These are phyloP conservation scores for Heliosperma pusillum DNA, from an alignment of 148 eudicot genomes.

Conservation along the genomic window DNA sequence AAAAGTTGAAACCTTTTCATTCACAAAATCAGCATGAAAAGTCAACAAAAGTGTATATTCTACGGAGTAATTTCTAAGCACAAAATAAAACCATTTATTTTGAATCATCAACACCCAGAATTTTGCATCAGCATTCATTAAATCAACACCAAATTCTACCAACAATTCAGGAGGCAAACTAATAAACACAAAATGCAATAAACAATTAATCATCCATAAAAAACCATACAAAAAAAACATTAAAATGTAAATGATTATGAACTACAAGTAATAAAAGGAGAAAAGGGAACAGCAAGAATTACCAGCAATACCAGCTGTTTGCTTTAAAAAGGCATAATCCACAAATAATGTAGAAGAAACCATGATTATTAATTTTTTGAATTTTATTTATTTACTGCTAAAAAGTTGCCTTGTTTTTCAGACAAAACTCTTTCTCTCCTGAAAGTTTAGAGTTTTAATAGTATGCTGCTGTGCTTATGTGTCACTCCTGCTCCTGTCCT, in stretches of 20 bases:
- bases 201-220: too few species aligned
- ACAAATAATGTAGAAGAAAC: slow-evolving; percentile 16
- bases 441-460: background rate
- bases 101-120: slow-evolving; percentile 2
- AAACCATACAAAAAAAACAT: background rate
- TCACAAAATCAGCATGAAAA: background rate
- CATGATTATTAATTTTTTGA: slow-evolving; percentile 17
- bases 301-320: slow-evolving; percentile 79
- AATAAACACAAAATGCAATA: too few species aligned
- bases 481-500: background rate
- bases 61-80: too few species aligned
- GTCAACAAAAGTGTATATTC: background rate
- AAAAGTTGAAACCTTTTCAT: background rate
- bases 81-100: background rate
- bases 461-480: too few species aligned
- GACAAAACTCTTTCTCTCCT: background rate
- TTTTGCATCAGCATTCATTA: background rate
- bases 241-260: too few species aligned
- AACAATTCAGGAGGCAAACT: too few species aligned
- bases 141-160: background rate
- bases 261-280: background rate
- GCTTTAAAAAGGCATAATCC: slow-evolving; percentile 34
- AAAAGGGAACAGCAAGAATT: slow-evolving; percentile 2
- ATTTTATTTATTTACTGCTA: background rate
- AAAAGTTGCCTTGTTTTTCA: background rate